These are phyloP conservation scores for sorghum (Sorghum bicolor) DNA, from an alignment of 176 grass and related monocot genomes.

Conservation along the genomic window DNA sequence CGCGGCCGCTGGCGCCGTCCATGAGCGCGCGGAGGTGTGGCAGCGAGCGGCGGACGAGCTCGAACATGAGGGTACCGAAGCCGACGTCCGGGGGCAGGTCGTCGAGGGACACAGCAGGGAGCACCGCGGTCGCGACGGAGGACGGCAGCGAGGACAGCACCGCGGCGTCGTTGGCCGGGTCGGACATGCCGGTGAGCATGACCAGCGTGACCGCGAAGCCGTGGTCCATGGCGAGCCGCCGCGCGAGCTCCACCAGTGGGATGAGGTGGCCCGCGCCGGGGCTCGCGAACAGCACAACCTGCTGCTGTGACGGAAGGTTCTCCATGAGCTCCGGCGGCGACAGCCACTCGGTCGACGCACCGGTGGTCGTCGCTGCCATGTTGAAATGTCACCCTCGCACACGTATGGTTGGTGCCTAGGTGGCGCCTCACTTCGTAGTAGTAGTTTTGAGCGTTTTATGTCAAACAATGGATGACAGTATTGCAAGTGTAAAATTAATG, in stretches of 20 bases:
- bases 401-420: neutral
- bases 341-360: neutral
- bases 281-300: slow-evolving; percentile 34
- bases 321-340: neutral
- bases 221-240: slow-evolving; percentile 16
- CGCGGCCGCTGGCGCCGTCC: neutral
- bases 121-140: slow-evolving; percentile 5
- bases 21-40: slow-evolving; percentile 25
- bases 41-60: slow-evolving; percentile 29
- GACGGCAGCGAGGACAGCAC: slow-evolving; percentile 30
- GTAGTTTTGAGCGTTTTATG: neutral
- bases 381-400: too few species aligned
- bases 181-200: slow-evolving; percentile 31
- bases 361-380: neutral
- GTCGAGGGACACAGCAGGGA: slow-evolving; percentile 40
- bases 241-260: slow-evolving; percentile 48
- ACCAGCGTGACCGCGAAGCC: slow-evolving; percentile 37
- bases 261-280: slow-evolving; percentile 52
- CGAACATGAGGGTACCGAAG: slow-evolving; percentile 18
- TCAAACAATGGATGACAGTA: too few species aligned
- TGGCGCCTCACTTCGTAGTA: neutral
- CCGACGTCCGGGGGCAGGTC: slow-evolving; percentile 29
- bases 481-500: neutral
- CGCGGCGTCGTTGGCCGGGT: neutral
- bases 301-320: neutral